A percentile compares a stretch with the other conserved stretches of the same genome.
Conservation (phyloP, 2,329 filamentous ascomycete species). For the Pestalotiopsis sp. region DNA sequence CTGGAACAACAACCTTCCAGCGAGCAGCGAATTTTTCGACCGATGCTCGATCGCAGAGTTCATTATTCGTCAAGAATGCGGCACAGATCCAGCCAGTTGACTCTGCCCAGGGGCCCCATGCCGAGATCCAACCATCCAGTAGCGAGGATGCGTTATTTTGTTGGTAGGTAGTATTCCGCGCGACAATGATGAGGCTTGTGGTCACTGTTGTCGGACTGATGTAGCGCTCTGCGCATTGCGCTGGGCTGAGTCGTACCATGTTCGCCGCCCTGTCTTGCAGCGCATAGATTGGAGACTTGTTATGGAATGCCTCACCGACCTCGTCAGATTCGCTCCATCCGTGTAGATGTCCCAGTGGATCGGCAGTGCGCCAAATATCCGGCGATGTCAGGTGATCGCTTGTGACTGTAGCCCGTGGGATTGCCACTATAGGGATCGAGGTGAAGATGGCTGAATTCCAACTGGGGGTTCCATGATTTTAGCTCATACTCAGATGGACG, state of each 20-base stretch:
- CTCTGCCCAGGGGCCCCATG: constrained; percentile 5
- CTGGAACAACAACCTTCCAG: neutral
- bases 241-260: neutral
- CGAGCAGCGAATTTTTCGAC: neutral
- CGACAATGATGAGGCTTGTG: constrained; percentile 5
- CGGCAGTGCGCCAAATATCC: neutral
- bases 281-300: neutral
- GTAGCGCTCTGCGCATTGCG: neutral
- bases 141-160: constrained; percentile 12
- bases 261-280: neutral
- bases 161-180: constrained; percentile 7
- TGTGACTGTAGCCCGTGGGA: constrained; percentile 6
- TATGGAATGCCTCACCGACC: neutral
- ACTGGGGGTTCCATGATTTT: neutral
- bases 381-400: neutral
- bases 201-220: constrained; percentile 4
- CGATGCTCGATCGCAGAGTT: neutral
- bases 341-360: neutral
- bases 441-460: constrained; percentile 13
- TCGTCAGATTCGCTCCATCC: neutral
- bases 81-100: constrained; percentile 7
- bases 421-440: constrained; percentile 9
- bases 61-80: neutral
- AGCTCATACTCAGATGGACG: neutral
- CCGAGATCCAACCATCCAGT: constrained; percentile 5